These are phyloP conservation scores for Podospora comata DNA, from an alignment of 495 filamentous ascomycete genomes.

Conservation along the genomic window DNA sequence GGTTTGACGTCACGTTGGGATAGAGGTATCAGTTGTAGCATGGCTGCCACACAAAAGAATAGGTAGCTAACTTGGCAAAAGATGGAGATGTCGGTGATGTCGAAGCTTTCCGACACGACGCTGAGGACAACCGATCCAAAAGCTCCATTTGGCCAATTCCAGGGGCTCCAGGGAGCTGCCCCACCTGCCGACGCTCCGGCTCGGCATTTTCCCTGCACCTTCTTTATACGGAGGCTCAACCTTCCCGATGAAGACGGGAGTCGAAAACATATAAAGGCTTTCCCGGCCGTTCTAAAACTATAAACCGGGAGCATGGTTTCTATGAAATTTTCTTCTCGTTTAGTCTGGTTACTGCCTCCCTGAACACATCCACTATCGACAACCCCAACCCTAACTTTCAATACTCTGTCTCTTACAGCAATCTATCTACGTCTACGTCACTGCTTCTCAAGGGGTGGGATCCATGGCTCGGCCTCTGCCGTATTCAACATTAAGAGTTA, in stretches of 20 bases:
- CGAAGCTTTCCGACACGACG: slow-evolving; percentile 8
- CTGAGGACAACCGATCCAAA: slow-evolving; percentile 28
- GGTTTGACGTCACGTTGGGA: slow-evolving; percentile 5
- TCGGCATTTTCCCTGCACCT: slow-evolving; percentile 17
- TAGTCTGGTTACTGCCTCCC: neutral
- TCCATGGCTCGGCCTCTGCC: neutral
- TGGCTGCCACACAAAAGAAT: slow-evolving; percentile 17
- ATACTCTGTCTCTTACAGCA: neutral
- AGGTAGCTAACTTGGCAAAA: neutral
- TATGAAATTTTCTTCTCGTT: neutral
- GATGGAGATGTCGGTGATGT: neutral
- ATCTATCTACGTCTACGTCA: neutral
- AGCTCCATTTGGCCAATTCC: slow-evolving; percentile 22
- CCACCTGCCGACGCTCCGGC: slow-evolving; percentile 30
- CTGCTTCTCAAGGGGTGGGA: neutral
- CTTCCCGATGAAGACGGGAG: neutral
- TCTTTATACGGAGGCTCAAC: neutral
- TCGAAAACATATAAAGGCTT: too few relatives aligned
- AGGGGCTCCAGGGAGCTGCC: slow-evolving; percentile 19
- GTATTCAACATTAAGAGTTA: neutral
- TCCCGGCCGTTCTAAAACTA: too few relatives aligned
- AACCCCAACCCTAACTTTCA: neutral
- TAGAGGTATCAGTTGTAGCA: slow-evolving; percentile 18
- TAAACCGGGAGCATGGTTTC: neutral
- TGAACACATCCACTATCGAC: neutral